A percentile compares a stretch with the other conserved stretches of the same genome.
These are phyloP conservation scores for Tricholoma terreum DNA, from an alignment of 768 basidiomycete species.

Conservation along the genomic window DNA sequence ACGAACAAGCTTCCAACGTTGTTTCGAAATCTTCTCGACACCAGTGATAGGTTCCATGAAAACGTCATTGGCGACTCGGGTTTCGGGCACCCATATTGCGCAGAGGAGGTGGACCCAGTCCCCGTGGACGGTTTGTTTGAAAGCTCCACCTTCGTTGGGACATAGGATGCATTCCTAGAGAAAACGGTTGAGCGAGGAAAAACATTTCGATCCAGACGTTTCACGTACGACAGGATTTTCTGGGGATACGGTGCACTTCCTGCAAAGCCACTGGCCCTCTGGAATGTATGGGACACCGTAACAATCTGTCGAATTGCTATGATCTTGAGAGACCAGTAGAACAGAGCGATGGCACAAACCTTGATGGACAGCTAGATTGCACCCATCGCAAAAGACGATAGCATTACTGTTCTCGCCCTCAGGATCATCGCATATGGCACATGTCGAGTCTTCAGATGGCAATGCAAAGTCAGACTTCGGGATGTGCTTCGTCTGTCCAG, in stretches of 20 bases:
- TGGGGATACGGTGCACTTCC: slow-evolving; percentile 97
- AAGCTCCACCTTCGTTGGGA: slow-evolving; percentile 95
- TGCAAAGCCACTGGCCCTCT: slow-evolving; percentile 98
- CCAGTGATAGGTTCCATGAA: slow-evolving; percentile 99
- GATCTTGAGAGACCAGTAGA: neutral
- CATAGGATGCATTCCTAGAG: slow-evolving; percentile 88
- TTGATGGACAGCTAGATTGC: slow-evolving; percentile 99
- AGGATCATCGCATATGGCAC: slow-evolving; percentile 96
- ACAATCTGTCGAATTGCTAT: slow-evolving; percentile 60
- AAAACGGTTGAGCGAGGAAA: neutral
- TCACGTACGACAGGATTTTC: slow-evolving; percentile 87
- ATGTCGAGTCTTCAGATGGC: slow-evolving; percentile 94
- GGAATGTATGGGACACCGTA: slow-evolving; percentile 99
- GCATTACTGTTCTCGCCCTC: slow-evolving; percentile 99
- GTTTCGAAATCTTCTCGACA: slow-evolving; percentile 82
- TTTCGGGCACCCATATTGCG: slow-evolving; percentile 97
- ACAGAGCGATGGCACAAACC: slow-evolving; percentile 44
- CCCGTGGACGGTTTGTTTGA: slow-evolving; percentile 91
- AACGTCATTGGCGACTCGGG: slow-evolving; percentile 86
- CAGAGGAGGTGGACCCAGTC: slow-evolving; percentile 97
- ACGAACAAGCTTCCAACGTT: slow-evolving; percentile 90
- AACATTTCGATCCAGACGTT: neutral
- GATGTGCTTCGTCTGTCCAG: slow-evolving; percentile 79
- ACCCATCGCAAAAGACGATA: slow-evolving; percentile 99
- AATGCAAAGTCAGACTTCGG: slow-evolving; percentile 85